Conservation (phyloP, 148 eudicot species). For the Agrostemma githago region DNA sequence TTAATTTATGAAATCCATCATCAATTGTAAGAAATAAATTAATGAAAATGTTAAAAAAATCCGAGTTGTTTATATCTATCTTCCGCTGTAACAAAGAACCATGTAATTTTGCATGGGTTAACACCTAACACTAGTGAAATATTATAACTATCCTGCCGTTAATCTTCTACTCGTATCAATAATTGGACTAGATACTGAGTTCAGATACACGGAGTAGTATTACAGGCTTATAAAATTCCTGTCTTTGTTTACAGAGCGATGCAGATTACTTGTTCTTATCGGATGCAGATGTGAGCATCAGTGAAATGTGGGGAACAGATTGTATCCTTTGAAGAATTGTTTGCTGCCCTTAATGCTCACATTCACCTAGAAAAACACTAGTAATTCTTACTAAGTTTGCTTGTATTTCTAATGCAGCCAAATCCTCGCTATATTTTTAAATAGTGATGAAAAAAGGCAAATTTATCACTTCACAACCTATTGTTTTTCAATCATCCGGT, state of each 20-base stretch:
- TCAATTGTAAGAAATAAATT: too few species aligned
- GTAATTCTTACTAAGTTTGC: too few species aligned
- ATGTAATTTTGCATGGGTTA: too few species aligned
- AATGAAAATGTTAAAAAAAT: too few species aligned
- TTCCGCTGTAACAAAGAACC: too few species aligned
- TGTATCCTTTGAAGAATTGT: constrained; percentile 50
- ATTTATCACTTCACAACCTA: too few species aligned
- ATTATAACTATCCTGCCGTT: background rate
- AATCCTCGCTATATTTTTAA: too few species aligned
- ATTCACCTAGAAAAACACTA: background rate
- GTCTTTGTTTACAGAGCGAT: constrained; percentile 56
- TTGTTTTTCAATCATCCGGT: too few species aligned
- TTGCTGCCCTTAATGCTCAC: background rate
- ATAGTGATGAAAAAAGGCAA: too few species aligned
- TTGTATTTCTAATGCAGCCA: too few species aligned
- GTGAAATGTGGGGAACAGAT: constrained; percentile 85
- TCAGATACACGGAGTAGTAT: background rate
- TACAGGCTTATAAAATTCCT: background rate
- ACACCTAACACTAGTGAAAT: background rate
- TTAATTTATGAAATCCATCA: too few species aligned
- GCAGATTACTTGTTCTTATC: constrained; percentile 92
- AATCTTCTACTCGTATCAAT: background rate
- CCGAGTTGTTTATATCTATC: too few species aligned
- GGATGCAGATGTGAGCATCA: constrained; percentile 80
- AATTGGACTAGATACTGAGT: background rate